These are phyloP conservation scores for Pythium utonaiense DNA, from an alignment of 352 stramenopile genomes.

Conservation along the genomic window DNA sequence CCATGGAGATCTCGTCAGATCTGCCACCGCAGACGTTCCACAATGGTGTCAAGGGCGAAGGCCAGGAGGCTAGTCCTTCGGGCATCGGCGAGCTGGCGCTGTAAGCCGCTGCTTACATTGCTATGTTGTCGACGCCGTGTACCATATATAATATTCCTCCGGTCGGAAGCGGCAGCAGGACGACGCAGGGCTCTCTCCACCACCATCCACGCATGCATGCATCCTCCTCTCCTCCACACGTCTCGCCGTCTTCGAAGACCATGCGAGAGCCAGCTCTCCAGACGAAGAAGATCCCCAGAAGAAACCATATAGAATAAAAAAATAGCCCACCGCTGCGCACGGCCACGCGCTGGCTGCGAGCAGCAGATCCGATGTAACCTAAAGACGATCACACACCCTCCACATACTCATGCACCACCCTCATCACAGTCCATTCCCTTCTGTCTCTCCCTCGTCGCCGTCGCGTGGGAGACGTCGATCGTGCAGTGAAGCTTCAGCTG, in stretches of 20 bases:
- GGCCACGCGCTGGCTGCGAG: not conserved
- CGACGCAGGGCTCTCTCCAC: no score
- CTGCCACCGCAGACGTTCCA: slow-evolving; percentile 18
- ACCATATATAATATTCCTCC: slow-evolving; percentile 29
- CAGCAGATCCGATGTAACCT: not conserved
- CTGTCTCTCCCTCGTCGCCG: no score
- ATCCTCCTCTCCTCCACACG: not conserved
- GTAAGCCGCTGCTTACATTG: slow-evolving; percentile 19
- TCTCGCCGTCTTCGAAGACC: not conserved
- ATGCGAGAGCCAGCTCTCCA: not conserved
- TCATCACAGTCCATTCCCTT: no score
- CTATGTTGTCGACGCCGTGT: slow-evolving; percentile 11
- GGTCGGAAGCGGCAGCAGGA: not conserved
- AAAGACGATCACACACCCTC: not conserved
- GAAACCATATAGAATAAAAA: not conserved
- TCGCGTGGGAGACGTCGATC: no score
- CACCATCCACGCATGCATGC: not conserved
- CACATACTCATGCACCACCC: no score
- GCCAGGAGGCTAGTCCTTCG: slow-evolving; percentile 53
- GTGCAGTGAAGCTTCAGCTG: no score
- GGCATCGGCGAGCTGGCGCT: slow-evolving; percentile 47
- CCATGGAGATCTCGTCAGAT: slow-evolving; percentile 52
- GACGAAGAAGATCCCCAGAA: not conserved
- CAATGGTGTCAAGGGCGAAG: slow-evolving; percentile 28
- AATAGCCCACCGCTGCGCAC: not conserved